These are phyloP conservation scores for Funneliformis mosseae DNA, from an alignment of 192 early-diverging fungal genomes.

Conservation along the genomic window DNA sequence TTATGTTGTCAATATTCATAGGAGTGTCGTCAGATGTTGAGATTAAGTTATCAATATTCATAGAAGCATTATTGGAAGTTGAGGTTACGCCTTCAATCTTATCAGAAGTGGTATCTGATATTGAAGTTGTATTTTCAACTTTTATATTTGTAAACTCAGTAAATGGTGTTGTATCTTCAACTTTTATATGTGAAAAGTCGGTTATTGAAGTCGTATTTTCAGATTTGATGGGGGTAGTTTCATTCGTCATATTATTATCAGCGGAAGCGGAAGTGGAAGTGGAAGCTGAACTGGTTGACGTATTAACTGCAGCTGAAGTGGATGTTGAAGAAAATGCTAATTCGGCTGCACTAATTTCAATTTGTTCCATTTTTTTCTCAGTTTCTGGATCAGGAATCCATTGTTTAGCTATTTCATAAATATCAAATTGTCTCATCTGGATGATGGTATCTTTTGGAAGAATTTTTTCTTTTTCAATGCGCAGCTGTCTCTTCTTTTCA, in stretches of 20 bases:
- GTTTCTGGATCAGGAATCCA: background rate
- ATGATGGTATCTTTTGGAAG: background rate
- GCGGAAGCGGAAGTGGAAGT: background rate
- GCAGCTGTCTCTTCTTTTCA: background rate
- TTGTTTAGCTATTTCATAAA: background rate
- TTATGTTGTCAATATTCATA: background rate
- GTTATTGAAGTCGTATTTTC: background rate
- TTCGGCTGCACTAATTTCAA: background rate
- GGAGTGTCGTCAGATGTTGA: background rate
- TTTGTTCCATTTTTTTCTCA: background rate
- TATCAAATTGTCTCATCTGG: conserved; percentile 11
- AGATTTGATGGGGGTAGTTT: background rate
- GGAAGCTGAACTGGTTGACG: background rate
- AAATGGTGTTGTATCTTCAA: background rate
- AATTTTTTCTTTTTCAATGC: background rate
- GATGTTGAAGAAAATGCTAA: background rate
- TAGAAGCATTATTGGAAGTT: no score
- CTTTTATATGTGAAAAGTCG: background rate
- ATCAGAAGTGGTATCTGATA: no score
- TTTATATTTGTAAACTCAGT: background rate
- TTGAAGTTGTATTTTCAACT: no score
- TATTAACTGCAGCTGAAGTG: background rate
- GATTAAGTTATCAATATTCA: no score
- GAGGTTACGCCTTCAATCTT: no score
- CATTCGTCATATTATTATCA: background rate